Evolutionary conservation across 768 basidiomycete species (phyloP), one percentile per base, ranked within the genome.

Genomic region (Agrocybe praecox): DNA sequence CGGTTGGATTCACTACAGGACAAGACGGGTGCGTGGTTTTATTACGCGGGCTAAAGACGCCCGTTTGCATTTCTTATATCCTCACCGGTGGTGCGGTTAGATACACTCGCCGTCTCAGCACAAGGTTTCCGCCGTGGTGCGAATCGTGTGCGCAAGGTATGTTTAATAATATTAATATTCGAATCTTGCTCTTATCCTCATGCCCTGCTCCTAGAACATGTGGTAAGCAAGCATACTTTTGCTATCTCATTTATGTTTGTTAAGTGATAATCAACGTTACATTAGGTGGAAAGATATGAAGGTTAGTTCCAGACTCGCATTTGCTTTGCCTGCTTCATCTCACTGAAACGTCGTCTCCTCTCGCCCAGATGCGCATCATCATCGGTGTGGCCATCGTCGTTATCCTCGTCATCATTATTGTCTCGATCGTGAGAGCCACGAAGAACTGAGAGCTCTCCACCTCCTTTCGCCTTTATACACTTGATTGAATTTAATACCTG

Each of bases 101-200:
- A 99, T 75, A 97, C 90, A 69, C 85, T 99, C 54, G 96, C 97
- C 26, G 92, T 96, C 42, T 97, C 95, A 22, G 97, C 97, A n/a
- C 96, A 99, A 77, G 94, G 95, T 23, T 99, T 99, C 86, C 88
- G 95, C 60, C 84, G 94, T 62, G 96, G 97, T 62, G 97, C 97
- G 51, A 98, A 98, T 77, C 83, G 93, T 58, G 97, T 99, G 52
- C 88, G 97, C 72, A 99, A 98, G 85, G 94, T 95, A 67, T 63
- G 85, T 80, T 54, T 32, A 18, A 29, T 51, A 42, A 11, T 40
- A 40, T 45, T 48, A 17, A 46, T 14, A 32, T 43, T 14, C 32
- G 21, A 51, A 21, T 21, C 34, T 46, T 44, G 53, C 36, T 56
- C 60, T 60, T 55, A 32, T 19, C 22, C 53, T 21, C 42, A 46